Evolutionary conservation across 805 yeast genomes (phyloP).

Genomic region (Cyberlindnera veronae): DNA sequence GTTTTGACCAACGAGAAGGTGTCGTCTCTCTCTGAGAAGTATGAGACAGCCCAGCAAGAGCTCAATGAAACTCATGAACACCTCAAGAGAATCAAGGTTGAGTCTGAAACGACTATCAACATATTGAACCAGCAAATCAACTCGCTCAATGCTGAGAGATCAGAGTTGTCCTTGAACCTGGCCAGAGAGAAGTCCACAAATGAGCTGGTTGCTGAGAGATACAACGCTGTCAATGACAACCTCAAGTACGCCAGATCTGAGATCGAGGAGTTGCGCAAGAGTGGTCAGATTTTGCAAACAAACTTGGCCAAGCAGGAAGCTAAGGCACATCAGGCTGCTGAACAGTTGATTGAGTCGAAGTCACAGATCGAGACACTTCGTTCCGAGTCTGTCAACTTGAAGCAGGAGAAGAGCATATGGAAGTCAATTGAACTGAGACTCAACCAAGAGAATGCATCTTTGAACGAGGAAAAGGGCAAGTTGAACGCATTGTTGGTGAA

Average conservation of each 20-base stretch:
- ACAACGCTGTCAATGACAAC: constrained; percentile 38
- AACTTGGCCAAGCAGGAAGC: constrained; percentile 44
- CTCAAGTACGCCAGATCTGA: constrained; percentile 42
- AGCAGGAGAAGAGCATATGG: constrained; percentile 54
- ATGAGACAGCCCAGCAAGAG: constrained; percentile 16
- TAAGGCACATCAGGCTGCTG: constrained; percentile 44
- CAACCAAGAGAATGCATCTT: constrained; percentile 46
- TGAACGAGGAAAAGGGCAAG: constrained; percentile 56
- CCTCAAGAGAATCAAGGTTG: constrained; percentile 29
- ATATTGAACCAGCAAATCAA: constrained; percentile 47
- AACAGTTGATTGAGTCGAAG: constrained; percentile 54
- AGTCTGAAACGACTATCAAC: constrained; percentile 42
- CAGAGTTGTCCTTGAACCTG: constrained; percentile 45
- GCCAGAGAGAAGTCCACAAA: constrained; percentile 54
- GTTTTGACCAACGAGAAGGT: constrained; percentile 6
- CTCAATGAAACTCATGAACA: constrained; percentile 15
- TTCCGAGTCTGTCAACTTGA: constrained; percentile 43
- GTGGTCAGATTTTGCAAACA: constrained; percentile 39
- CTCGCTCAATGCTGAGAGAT: constrained; percentile 37
- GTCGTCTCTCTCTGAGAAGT: constrained; percentile 14
- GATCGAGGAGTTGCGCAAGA: constrained; percentile 40
- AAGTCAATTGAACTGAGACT: constrained; percentile 46
- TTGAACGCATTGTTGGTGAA: constrained; percentile 55
- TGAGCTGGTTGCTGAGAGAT: constrained; percentile 51
- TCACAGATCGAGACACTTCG: constrained; percentile 41